Evolutionary conservation across 2,329 filamentous ascomycete species (phyloP).

Genomic region (Phaeophleospora eucalypticola): DNA sequence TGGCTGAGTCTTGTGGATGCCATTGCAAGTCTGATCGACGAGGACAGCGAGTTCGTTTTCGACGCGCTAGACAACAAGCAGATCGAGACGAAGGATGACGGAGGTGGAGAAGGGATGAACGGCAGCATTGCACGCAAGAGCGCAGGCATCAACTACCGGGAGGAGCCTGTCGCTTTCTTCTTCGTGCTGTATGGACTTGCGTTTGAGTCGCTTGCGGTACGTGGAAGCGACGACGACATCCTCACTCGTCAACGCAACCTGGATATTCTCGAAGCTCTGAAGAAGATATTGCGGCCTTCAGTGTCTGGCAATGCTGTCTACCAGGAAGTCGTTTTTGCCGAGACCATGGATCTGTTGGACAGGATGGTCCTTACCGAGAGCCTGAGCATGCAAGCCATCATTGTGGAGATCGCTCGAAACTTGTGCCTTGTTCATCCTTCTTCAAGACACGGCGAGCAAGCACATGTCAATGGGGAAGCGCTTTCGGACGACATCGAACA

Average conservation of each 20-base stretch:
- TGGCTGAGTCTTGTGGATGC: constrained; percentile 97
- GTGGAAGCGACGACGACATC: constrained; percentile 55
- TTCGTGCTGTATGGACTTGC: constrained; percentile 96
- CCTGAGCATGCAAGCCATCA: constrained; percentile 80
- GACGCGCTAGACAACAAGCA: constrained; percentile 87
- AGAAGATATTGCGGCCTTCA: constrained; percentile 90
- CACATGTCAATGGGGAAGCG: constrained; percentile 50
- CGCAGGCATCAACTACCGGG: constrained; percentile 90
- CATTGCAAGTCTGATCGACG: constrained; percentile 93
- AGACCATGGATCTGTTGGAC: constrained; percentile 94
- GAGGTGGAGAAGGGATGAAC: constrained; percentile 12
- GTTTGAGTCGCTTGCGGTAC: constrained; percentile 88
- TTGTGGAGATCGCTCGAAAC: constrained; percentile 88
- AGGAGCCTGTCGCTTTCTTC: constrained; percentile 97
- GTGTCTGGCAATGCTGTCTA: constrained; percentile 97
- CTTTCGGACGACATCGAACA: constrained; percentile 97
- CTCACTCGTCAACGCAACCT: constrained; percentile 43
- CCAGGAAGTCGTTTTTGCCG: constrained; percentile 89
- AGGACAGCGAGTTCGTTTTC: constrained; percentile 96
- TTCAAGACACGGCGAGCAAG: constrained; percentile 59
- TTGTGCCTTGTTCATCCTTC: constrained; percentile 89
- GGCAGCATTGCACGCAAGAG: constrained; percentile 50
- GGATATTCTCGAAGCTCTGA: constrained; percentile 83
- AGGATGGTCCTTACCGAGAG: constrained; percentile 88
- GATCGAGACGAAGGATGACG: constrained; percentile 20